These are phyloP conservation scores for Botrytis deweyae DNA, from an alignment of 2,329 filamentous ascomycete species.

Conservation along the genomic window DNA sequence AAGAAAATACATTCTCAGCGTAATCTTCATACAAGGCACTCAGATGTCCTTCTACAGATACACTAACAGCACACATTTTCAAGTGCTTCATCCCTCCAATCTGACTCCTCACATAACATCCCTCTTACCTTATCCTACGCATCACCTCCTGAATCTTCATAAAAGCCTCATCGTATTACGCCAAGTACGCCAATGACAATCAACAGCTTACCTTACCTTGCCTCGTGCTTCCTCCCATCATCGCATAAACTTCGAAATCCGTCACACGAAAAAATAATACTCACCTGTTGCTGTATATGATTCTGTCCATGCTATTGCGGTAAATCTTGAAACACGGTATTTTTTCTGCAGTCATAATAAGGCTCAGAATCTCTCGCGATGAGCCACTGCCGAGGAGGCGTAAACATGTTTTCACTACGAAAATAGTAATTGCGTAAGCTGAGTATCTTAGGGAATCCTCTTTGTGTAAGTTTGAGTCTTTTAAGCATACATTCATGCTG, in stretches of 20 bases:
- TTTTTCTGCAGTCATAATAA: neutral
- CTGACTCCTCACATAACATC: neutral
- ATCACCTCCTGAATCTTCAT: neutral
- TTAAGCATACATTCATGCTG: neutral
- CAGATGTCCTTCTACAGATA: neutral
- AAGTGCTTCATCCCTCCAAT: neutral
- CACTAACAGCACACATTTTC: neutral
- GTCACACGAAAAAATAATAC: neutral
- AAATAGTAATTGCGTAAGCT: neutral
- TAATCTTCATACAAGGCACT: neutral
- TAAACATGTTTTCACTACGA: neutral
- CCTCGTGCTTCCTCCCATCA: neutral
- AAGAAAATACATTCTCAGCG: neutral
- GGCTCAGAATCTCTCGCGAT: neutral
- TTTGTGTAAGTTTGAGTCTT: neutral
- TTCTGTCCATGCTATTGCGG: fast-evolving
- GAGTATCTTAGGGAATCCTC: neutral
- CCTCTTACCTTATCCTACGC: neutral
- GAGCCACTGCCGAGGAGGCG: neutral
- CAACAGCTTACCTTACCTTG: neutral
- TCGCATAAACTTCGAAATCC: neutral
- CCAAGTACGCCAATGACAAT: neutral
- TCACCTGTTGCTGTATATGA: neutral
- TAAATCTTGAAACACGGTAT: neutral
- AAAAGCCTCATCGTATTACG: neutral